These are phyloP conservation scores for Clavispora fructus DNA, from an alignment of 805 yeast species.

Conservation along the genomic window DNA sequence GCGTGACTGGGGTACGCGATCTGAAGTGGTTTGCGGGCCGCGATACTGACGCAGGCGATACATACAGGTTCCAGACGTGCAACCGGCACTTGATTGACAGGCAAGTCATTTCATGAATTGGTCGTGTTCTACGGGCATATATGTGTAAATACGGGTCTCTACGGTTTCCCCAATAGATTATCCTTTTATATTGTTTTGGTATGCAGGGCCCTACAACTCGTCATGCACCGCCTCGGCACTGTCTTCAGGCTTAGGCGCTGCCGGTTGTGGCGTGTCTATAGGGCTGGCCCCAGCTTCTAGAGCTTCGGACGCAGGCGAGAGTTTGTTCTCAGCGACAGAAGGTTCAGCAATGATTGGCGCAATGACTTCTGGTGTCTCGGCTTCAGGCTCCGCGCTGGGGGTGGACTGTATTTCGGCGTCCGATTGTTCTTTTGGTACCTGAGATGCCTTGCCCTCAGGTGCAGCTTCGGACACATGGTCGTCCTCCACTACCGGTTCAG, in stretches of 20 bases:
- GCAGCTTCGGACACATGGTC: neutral
- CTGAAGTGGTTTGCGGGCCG: neutral
- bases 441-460: neutral
- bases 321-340: neutral
- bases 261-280: neutral
- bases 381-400: neutral
- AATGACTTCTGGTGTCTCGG: neutral
- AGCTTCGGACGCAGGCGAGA: neutral
- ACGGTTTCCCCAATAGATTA: neutral
- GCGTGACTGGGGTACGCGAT: neutral
- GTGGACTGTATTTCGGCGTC: neutral
- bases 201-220: constrained; percentile 1
- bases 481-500: neutral
- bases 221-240: constrained; percentile 2
- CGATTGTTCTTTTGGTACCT: neutral
- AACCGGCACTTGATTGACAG: too few relatives aligned
- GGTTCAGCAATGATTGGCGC: neutral
- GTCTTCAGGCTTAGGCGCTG: neutral
- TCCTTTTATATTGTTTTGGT: neutral
- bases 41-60: neutral
- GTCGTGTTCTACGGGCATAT: too few relatives aligned
- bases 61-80: neutral
- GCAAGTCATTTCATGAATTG: too few relatives aligned
- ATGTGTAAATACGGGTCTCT: too few relatives aligned
- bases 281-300: neutral